Percentiles rank a stretch among this genome's conserved stretches.
Evolutionary conservation across 2,329 filamentous ascomycete genomes (phyloP).

Genomic region (Mycosphaerella arachidis): DNA sequence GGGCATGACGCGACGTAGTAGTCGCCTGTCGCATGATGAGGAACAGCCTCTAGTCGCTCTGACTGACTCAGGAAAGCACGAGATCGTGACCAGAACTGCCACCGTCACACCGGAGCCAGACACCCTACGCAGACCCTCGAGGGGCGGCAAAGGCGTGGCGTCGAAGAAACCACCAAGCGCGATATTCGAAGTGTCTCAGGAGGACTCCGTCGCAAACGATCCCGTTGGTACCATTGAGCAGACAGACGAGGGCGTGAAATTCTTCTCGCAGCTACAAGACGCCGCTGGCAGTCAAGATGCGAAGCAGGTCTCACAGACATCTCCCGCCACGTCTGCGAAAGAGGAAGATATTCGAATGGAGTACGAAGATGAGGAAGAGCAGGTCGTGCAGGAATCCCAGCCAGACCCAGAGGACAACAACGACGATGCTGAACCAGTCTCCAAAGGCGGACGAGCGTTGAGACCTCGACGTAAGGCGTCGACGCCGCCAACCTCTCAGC

Average conservation of each 20-base stretch:
- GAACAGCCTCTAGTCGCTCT: conserved; percentile 54
- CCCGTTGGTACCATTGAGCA: conserved; percentile 18
- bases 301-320: conserved; percentile 27
- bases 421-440: conserved; percentile 53
- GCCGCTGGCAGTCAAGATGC: conserved; percentile 26
- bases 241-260: conserved; percentile 32
- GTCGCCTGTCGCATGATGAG: conserved; percentile 55
- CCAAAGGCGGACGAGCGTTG: conserved; percentile 41
- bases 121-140: conserved; percentile 37
- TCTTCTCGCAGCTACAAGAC: conserved; percentile 28
- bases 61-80: conserved; percentile 56
- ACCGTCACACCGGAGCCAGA: conserved; percentile 48
- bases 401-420: conserved; percentile 45
- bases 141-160: conserved; percentile 44
- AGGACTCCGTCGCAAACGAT: conserved; percentile 39
- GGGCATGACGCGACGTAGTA: conserved; percentile 47
- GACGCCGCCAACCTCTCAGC: conserved; percentile 29
- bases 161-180: conserved; percentile 44
- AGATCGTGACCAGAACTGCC: conserved; percentile 50
- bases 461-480: conserved; percentile 29
- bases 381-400: conserved; percentile 42
- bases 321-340: conserved; percentile 31
- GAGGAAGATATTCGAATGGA: conserved; percentile 32
- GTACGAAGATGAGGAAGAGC: conserved; percentile 40
- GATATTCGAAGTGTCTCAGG: conserved; percentile 52